Percentiles rank a stretch among this genome's conserved stretches.
Evolutionary conservation across 1,284 basidiomycete genomes (phyloP).

Genomic region (Boletus sp.): DNA sequence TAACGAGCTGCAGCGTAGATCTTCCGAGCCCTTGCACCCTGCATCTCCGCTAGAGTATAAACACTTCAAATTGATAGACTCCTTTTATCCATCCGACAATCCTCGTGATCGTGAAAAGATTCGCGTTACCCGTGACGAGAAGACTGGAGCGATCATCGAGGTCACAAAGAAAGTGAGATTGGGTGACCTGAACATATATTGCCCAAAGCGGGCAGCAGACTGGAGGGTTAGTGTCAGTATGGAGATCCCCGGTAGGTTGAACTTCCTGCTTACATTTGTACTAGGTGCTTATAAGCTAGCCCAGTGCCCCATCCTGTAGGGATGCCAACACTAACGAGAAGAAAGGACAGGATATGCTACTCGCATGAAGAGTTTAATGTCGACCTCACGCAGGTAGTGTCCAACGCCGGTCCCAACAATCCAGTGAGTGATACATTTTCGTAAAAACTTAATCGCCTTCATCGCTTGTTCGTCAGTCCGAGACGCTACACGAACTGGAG

Average conservation of each 20-base stretch:
- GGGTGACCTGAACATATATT: slow-evolving; percentile 84
- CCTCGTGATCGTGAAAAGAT: slow-evolving; percentile 58
- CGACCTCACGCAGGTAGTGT: slow-evolving; percentile 89
- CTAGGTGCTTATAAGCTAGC: slow-evolving; percentile 2
- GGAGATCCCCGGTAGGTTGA: slow-evolving; percentile 66
- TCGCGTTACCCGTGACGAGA: slow-evolving; percentile 83
- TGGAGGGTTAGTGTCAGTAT: slow-evolving; percentile 90
- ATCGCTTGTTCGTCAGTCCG: slow-evolving; percentile 40
- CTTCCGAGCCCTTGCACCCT: slow-evolving; percentile 41
- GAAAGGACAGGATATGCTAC: slow-evolving; percentile 92
- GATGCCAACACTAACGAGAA: slow-evolving; percentile 53
- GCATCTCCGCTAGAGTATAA: slow-evolving; percentile 67
- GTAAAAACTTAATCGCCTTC: slow-evolving; percentile 1
- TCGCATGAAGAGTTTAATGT: slow-evolving; percentile 89
- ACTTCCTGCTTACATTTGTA: slow-evolving; percentile 18
- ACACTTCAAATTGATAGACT: slow-evolving; percentile 80
- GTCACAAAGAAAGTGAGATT: slow-evolving; percentile 79
- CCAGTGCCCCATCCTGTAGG: slow-evolving; percentile 61
- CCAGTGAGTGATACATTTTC: slow-evolving; percentile 40
- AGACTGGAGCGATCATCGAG: slow-evolving; percentile 60
- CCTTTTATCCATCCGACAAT: slow-evolving; percentile 64
- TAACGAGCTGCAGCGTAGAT: slow-evolving; percentile 66
- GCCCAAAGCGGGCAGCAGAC: slow-evolving; percentile 80
- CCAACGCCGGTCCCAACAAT: slow-evolving; percentile 40
- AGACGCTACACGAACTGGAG: slow-evolving; percentile 68